Percentiles rank a stretch among this genome's conserved stretches.
These are phyloP conservation scores for Hura crepitans DNA, from an alignment of 441 rosid genomes.

Conservation along the genomic window DNA sequence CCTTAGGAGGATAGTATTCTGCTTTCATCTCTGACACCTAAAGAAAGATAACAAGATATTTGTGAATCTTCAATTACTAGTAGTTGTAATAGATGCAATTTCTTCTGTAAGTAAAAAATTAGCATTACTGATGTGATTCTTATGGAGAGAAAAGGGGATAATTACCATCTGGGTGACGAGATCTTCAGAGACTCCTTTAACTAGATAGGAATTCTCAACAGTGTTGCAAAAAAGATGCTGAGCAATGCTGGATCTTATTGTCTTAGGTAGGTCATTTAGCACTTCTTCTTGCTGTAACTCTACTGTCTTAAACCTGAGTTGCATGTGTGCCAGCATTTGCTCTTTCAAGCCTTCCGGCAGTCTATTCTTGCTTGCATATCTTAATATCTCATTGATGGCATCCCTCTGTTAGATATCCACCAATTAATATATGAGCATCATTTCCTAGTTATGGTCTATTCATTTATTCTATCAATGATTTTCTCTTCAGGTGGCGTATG, in stretches of 20 bases:
- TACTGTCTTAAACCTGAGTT: constrained; percentile 79
- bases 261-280: constrained; percentile 77
- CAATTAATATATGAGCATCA: too few species aligned
- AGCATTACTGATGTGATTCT: neutral
- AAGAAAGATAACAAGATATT: neutral
- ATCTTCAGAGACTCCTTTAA: constrained; percentile 68
- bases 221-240: constrained; percentile 63
- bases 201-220: constrained; percentile 59
- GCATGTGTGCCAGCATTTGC: constrained; percentile 90
- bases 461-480: too few species aligned
- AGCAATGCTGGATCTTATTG: constrained; percentile 77
- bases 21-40: constrained; percentile 85
- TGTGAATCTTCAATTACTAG: neutral
- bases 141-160: neutral
- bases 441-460: neutral
- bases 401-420: constrained; percentile 51
- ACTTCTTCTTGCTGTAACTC: constrained; percentile 84
- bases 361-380: constrained; percentile 71
- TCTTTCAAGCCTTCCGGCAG: constrained; percentile 76
- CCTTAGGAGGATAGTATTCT: constrained; percentile 83
- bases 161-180: constrained; percentile 69
- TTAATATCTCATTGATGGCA: constrained; percentile 62
- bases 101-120: neutral
- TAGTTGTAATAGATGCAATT: neutral
- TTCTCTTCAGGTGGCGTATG: neutral